Base-by-base conservation (phyloP, 495 filamentous ascomycete genomes). In the Astrothelium macrocarpum region DNA sequence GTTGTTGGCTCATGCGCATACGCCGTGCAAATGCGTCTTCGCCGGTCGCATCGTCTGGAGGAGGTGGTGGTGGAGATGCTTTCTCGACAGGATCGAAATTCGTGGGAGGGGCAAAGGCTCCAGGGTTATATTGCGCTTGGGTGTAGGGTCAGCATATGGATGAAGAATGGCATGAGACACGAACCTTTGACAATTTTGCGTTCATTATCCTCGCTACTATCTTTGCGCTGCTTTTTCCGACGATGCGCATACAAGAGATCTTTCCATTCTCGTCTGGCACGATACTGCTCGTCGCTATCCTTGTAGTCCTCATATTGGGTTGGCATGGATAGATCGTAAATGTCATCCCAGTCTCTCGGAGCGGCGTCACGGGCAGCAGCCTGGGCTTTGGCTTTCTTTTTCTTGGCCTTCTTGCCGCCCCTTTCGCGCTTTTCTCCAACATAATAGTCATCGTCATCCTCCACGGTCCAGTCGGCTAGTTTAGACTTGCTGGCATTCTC, bases 281-380 rank as follows among this genome's bases (percentile, higher is more conserved):
- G 72, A 46, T 91, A 82, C 67, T 88, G 87, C 73, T 96, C 93
- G 32, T 95, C 91, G 65, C 90, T 93, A 42, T 86, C 78, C 56
- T 88, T 83, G 71, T 95, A 97, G 72, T 95, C 89, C 56, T 91
- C 86, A 64, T 93, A 91, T 62, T 84, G 90, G 45, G 91, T 96
- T 1, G 93, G 93, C 25, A 87, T 76, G 1, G 87, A 80, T 0
- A 90, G 89, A 69, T 96, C 93, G 69, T 96, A 97, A 53, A 92
- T 85, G 71, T 95, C 92, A 71, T 96, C 90, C 93, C 92, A 97
- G 53, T 61, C 62, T 64, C 63, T 65, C 9, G 43, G 23, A 29
- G 49, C 60, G 2, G 53, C 32, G 70, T 96, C 86, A 46, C 89
- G 88, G 46, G 77, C 81, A 7, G 81, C 73, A 43, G 83, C 78